A percentile compares a stretch with the other conserved stretches of the same genome.
Evolutionary conservation across 768 basidiomycete genomes (phyloP).

Genomic region (Crucibulum laeve): DNA sequence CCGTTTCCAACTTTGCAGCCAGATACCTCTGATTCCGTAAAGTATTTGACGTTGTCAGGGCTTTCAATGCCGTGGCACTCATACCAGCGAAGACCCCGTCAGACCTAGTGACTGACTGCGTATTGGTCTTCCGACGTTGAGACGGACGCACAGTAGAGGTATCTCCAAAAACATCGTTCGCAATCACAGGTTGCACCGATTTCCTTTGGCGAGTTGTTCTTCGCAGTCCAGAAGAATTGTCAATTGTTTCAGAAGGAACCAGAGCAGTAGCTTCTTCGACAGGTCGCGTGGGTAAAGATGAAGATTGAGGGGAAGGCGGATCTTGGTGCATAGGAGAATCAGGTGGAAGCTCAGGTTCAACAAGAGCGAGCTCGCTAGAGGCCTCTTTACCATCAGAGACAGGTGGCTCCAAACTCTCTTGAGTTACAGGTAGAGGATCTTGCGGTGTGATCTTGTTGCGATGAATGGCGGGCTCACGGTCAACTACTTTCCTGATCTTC

Average conservation of each 20-base stretch:
- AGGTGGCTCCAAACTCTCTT: neutral
- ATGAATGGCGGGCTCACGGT: constrained; percentile 2
- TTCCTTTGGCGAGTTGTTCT: constrained; percentile 52
- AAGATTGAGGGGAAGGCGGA: neutral
- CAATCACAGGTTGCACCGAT: constrained; percentile 24
- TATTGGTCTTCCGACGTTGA: constrained; percentile 38
- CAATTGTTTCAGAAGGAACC: constrained; percentile 3
- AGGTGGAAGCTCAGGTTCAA: constrained; percentile 8
- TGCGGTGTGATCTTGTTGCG: neutral
- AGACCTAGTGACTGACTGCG: constrained; percentile 20
- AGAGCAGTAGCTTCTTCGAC: too few relatives aligned
- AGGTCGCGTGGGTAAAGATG: constrained; percentile 1
- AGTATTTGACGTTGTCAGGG: constrained; percentile 72
- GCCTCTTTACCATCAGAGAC: neutral
- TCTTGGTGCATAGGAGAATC: constrained; percentile 22
- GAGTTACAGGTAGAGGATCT: too few relatives aligned
- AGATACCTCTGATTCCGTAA: constrained; percentile 65
- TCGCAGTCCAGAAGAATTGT: constrained; percentile 20
- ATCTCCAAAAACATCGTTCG: constrained; percentile 33
- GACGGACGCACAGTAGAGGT: constrained; percentile 15
- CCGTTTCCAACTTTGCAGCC: constrained; percentile 58
- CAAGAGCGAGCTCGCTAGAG: too few relatives aligned
- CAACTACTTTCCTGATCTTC: constrained; percentile 14
- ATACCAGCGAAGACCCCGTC: constrained; percentile 56
- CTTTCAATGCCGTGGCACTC: constrained; percentile 63